A percentile compares a stretch with the other conserved stretches of the same genome.
These are phyloP conservation scores for Tylopilus cervinicoccineus DNA, from an alignment of 768 basidiomycete species.

Conservation along the genomic window DNA sequence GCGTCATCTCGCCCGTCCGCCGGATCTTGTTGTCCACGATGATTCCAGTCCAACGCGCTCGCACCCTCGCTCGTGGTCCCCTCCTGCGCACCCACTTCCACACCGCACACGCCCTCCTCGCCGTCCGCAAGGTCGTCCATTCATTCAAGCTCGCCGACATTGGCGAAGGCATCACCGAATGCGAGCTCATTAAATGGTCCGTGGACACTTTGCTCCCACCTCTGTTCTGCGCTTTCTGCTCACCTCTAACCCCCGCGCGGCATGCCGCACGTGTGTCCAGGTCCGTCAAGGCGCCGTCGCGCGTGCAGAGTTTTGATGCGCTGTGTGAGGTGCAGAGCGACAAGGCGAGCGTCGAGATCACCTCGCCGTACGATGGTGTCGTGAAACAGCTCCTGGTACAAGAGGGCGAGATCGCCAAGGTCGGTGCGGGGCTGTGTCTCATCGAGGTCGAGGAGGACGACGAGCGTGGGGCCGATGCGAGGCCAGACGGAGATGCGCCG, in stretches of 20 bases:
- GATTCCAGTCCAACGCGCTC: conserved; percentile 18
- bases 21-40: conserved; percentile 8
- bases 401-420: conserved; percentile 82
- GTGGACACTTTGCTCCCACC: conserved; percentile 29
- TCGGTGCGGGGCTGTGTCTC: conserved; percentile 70
- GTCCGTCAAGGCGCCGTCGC: conserved; percentile 53
- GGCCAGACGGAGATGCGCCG: not conserved
- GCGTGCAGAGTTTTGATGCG: conserved; percentile 61
- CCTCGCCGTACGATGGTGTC: conserved; percentile 77
- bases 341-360: conserved; percentile 90
- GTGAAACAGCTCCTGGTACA: conserved; percentile 69
- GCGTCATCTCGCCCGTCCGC: not conserved
- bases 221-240: conserved; percentile 5
- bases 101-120: conserved; percentile 27
- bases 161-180: conserved; percentile 89
- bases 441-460: conserved; percentile 75
- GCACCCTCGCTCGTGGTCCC: conserved; percentile 23
- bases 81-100: conserved; percentile 36
- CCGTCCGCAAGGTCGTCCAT: conserved; percentile 39
- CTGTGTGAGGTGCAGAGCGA: conserved; percentile 87
- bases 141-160: conserved; percentile 81
- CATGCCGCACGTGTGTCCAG: conserved; percentile 41
- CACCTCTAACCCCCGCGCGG: not conserved
- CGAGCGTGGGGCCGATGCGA: not conserved
- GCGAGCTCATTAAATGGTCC: conserved; percentile 84